Evolutionary conservation across 2,329 filamentous ascomycete genomes (phyloP).

Genomic region (Dactylonectria macrodidyma): DNA sequence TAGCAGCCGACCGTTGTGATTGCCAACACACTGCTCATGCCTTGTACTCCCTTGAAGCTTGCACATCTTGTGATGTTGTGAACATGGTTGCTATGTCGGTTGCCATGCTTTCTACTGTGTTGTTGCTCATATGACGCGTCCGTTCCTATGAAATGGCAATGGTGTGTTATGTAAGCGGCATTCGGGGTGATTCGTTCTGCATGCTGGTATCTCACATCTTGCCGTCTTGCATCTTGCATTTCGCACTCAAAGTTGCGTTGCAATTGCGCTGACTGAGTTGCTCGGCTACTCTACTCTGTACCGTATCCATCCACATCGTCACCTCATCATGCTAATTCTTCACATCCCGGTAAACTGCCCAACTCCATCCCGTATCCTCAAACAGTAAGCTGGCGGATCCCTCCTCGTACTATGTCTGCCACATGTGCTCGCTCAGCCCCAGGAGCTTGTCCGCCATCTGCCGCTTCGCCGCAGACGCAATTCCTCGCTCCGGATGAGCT

Average conservation of each 20-base stretch:
- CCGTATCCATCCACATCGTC: constrained; percentile 13
- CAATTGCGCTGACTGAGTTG: constrained; percentile 3
- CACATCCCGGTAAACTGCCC: constrained; percentile 23
- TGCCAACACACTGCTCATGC: constrained; percentile 1
- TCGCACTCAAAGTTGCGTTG: constrained; percentile 1
- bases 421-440: constrained; percentile 81
- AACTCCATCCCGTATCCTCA: constrained; percentile 31
- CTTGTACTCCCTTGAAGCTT: background rate
- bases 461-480: constrained; percentile 76
- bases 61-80: background rate
- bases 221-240: background rate
- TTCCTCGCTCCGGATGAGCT: constrained; percentile 76
- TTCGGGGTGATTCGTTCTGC: background rate
- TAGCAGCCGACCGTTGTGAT: constrained; percentile 4
- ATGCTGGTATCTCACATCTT: too few relatives aligned
- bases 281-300: background rate
- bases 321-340: constrained; percentile 20
- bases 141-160: background rate
- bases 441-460: constrained; percentile 80
- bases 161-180: background rate
- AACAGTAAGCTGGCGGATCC: background rate
- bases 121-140: background rate
- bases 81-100: background rate
- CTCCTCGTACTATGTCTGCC: constrained; percentile 61
- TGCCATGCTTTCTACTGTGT: background rate